These are phyloP conservation scores for Phytomonas francai DNA, from an alignment of 208 protist genomes.

Conservation along the genomic window DNA sequence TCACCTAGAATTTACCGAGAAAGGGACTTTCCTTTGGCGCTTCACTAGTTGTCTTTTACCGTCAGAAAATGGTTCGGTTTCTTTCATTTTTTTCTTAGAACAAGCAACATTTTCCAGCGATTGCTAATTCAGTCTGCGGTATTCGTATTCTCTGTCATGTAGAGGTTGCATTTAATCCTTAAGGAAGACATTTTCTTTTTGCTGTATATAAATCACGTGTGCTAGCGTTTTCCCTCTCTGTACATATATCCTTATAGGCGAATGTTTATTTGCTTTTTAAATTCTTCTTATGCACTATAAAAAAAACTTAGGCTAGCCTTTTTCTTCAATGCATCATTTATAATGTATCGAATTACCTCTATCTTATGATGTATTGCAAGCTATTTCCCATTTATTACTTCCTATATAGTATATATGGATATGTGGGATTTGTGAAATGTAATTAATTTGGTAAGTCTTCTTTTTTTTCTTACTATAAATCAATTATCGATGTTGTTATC, in stretches of 20 bases:
- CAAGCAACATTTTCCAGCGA: neutral
- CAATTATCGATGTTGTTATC: neutral
- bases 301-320: neutral
- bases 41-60: neutral
- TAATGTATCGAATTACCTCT: neutral
- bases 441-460: too few species aligned
- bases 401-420: neutral
- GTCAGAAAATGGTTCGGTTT: neutral
- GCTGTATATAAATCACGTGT: neutral
- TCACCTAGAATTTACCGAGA: neutral
- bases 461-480: neutral
- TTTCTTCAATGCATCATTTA: neutral
- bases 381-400: neutral
- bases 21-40: neutral
- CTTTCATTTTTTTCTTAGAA: neutral
- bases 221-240: neutral
- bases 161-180: neutral
- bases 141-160: neutral
- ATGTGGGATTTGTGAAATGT: neutral
- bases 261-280: neutral
- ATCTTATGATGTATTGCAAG: neutral
- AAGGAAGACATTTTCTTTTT: neutral
- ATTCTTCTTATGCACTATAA: neutral
- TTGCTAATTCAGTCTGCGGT: neutral
- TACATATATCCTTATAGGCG: neutral